Evolutionary conservation across 768 basidiomycete species (phyloP), one percentile per base, ranked within the genome.

Genomic region (Leccinum pellstonianum): DNA sequence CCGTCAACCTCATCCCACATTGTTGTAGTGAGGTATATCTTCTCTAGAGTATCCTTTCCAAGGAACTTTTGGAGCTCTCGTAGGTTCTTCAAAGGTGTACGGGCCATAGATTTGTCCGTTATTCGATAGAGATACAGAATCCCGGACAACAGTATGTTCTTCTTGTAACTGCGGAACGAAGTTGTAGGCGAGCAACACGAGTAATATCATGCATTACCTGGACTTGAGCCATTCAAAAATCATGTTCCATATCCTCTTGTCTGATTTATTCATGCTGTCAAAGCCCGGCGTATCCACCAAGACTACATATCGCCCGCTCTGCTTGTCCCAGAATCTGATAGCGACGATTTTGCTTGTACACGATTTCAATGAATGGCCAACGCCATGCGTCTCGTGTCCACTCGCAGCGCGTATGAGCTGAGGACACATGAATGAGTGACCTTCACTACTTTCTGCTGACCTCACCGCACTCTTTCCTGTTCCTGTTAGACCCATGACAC

Each of bases 41-140:
- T 71, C 2, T 58, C 62, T 21, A 73, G 48, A 63, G 76, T 54
- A 60, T 66, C 52, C 60, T 58, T 19, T 59, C 73, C 73, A 17
- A 73, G 70, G 4, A 73, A 15, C 54, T 65, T 54, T 48, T 46
- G 50, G 54, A 80, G 76, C 62, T 75, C 66, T 9, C 63, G 65
- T 14, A 77, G 65, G 56, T 77, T 76, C 51, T 64, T 74, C 21
- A 70, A 53, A 0, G 73, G 64, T 1, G 71, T 62, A 17, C 73
- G 76, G 0, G 66, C 66, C 70, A 79, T 72, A 2, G 75, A 69
- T 54, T 74, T 73, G 50, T 78, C 76, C 6, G 75, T 68, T 41
- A 79, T 79, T 17, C 74, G 70, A 62, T 79, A 75, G 17, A 79
- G 57, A 57, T 78, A 79, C 17, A 79, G 15, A 23, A 79, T 70